Conservation (phyloP, 305 asterid species). For the Euphrasia arctica region DNA sequence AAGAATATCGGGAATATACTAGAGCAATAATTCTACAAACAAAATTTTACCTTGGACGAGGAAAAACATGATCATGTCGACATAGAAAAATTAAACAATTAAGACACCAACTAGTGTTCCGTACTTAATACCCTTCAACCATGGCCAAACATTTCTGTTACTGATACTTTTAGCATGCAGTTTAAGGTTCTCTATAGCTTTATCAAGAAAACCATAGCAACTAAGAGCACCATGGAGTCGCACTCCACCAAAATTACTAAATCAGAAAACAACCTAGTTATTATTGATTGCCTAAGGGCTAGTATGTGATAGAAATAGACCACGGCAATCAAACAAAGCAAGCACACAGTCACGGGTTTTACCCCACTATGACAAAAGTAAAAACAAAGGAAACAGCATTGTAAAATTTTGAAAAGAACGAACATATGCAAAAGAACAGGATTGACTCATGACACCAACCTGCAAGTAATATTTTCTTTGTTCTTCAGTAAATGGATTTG, state of each 20-base stretch:
- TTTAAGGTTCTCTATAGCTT: neutral
- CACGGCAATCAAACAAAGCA: neutral
- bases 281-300: neutral
- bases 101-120: neutral
- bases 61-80: neutral
- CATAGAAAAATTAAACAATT: neutral
- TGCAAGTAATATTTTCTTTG: slow-evolving; percentile 82
- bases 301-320: neutral
- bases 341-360: neutral
- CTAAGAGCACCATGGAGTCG: neutral
- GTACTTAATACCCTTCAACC: neutral
- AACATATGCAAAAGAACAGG: slow-evolving; percentile 8
- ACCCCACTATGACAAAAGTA: neutral
- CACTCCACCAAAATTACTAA: neutral
- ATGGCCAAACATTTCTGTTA: neutral
- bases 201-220: neutral
- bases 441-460: slow-evolving; percentile 42
- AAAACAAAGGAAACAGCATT: neutral
- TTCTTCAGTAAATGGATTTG: slow-evolving; percentile 67
- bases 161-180: neutral
- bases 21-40: neutral
- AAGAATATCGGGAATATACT: no score
- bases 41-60: neutral
- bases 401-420: neutral
- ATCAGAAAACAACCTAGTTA: neutral